A percentile compares a stretch with the other conserved stretches of the same genome.
phyloP scores from a whole-genome alignment of 306 rosid genomes.

The Rosa persica region DNA sequence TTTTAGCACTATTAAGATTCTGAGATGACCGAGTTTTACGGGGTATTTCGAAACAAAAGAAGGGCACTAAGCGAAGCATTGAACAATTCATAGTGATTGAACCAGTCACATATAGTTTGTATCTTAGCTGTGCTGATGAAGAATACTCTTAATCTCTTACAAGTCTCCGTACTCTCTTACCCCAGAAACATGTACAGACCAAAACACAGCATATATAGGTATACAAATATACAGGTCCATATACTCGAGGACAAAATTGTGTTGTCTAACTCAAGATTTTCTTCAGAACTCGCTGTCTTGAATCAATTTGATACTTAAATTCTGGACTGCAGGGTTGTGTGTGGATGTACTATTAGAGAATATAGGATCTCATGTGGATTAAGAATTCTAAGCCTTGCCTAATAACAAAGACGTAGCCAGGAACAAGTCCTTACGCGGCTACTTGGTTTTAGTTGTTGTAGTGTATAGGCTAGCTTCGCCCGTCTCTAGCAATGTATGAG shows the following conservation, averaged over 20 bases:
- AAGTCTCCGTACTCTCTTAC: not conserved
- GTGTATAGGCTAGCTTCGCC: not conserved
- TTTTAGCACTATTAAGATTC: not conserved
- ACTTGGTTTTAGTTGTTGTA: not conserved
- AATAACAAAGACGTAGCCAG: not conserved
- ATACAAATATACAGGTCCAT: not conserved
- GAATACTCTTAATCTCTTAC: not conserved
- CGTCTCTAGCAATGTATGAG: not conserved
- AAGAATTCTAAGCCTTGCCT: not conserved
- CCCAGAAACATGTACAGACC: not conserved
- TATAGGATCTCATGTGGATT: not conserved
- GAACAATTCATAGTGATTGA: slow-evolving; percentile 4
- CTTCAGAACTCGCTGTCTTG: not conserved
- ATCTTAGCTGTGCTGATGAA: not conserved
- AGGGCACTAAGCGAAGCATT: not conserved
- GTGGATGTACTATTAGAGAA: not conserved
- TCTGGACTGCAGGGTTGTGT: not conserved
- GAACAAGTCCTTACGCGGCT: not conserved
- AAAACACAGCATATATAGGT: not conserved
- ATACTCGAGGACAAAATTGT: not conserved
- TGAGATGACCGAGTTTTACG: not conserved
- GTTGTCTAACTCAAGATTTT: not conserved
- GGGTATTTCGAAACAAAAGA: not conserved
- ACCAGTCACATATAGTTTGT: slow-evolving; percentile 2
- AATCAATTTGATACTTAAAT: not conserved